A percentile compares a stretch with the other conserved stretches of the same genome.
These are phyloP conservation scores for Geotrichum histeridarum DNA, from an alignment of 1,139 yeast species.

Conservation along the genomic window DNA sequence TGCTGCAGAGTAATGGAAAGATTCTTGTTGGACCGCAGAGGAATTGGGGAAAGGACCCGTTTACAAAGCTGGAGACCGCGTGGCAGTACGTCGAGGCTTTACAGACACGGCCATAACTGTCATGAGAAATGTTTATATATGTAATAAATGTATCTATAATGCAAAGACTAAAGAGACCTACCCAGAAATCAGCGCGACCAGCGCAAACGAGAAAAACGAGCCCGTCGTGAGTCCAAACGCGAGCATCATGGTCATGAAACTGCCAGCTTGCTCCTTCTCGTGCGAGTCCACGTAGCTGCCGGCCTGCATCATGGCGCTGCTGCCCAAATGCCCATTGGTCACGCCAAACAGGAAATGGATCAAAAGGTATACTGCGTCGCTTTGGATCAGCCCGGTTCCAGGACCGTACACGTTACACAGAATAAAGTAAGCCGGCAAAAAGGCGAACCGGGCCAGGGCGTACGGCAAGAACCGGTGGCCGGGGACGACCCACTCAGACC, in stretches of 20 bases:
- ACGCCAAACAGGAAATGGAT: conserved; percentile 76
- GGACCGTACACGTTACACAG: conserved; percentile 56
- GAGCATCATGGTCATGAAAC: conserved; percentile 73
- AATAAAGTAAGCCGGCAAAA: conserved; percentile 38
- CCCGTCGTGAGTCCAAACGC: conserved; percentile 76
- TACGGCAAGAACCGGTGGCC: conserved; percentile 23
- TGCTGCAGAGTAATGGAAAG: conserved; percentile 4
- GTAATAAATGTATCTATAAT: neutral
- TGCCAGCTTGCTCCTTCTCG: conserved; percentile 90
- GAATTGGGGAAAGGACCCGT: conserved; percentile 9
- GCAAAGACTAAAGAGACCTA: neutral
- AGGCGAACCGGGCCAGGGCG: conserved; percentile 45
- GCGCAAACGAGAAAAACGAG: conserved; percentile 63
- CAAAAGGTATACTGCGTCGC: conserved; percentile 63
- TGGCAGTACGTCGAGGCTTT: conserved; percentile 26
- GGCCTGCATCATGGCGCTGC: conserved; percentile 72
- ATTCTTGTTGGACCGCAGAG: conserved; percentile 1
- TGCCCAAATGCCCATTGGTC: conserved; percentile 79
- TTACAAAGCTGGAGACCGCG: conserved; percentile 22
- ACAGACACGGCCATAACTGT: neutral
- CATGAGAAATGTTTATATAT: neutral
- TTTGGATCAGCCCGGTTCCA: conserved; percentile 41
- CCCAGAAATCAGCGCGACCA: conserved; percentile 41
- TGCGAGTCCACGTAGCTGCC: conserved; percentile 47
- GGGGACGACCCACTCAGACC: conserved; percentile 27